phyloP scores from a whole-genome alignment of 345 rosid species.

The Ceriops decandra region DNA sequence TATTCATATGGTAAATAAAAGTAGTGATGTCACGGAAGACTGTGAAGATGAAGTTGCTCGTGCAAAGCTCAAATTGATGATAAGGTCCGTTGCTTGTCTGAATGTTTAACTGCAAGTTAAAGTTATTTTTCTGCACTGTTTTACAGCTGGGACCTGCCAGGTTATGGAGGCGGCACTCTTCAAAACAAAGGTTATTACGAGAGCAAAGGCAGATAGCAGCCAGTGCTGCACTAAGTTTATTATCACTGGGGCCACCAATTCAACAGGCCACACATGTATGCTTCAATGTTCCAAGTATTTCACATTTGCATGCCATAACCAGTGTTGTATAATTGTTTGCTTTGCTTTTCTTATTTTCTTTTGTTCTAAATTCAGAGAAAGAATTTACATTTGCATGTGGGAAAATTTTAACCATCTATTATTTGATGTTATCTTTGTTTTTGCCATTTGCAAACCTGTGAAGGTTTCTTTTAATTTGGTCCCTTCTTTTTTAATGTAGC shows the following conservation, averaged over 20 bases:
- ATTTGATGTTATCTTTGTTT: neutral
- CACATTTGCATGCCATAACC: neutral
- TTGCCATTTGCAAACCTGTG: conserved; percentile 11
- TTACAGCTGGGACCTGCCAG: conserved; percentile 38
- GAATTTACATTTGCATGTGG: neutral
- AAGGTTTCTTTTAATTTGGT: neutral
- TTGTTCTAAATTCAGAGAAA: neutral
- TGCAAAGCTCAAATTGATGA: conserved; percentile 80
- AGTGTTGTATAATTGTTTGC: neutral
- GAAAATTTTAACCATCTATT: neutral
- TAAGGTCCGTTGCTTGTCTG: conserved; percentile 51
- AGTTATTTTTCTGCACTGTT: conserved; percentile 1
- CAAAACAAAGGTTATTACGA: conserved; percentile 53
- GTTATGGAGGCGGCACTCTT: conserved; percentile 74
- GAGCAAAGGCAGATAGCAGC: conserved; percentile 66
- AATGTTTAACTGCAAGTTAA: conserved; percentile 9
- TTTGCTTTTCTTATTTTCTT: neutral
- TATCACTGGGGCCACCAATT: conserved; percentile 73
- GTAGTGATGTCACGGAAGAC: conserved; percentile 28
- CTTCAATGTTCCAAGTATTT: neutral
- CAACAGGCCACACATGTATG: conserved; percentile 56
- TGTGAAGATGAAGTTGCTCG: conserved; percentile 53
- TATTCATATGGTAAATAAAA: conserved; percentile 35
- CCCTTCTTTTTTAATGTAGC: conserved; percentile 38
- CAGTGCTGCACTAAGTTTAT: conserved; percentile 63